phyloP scores from a whole-genome alignment of 1,284 basidiomycete species.

The Afroboletus lepidellus region DNA sequence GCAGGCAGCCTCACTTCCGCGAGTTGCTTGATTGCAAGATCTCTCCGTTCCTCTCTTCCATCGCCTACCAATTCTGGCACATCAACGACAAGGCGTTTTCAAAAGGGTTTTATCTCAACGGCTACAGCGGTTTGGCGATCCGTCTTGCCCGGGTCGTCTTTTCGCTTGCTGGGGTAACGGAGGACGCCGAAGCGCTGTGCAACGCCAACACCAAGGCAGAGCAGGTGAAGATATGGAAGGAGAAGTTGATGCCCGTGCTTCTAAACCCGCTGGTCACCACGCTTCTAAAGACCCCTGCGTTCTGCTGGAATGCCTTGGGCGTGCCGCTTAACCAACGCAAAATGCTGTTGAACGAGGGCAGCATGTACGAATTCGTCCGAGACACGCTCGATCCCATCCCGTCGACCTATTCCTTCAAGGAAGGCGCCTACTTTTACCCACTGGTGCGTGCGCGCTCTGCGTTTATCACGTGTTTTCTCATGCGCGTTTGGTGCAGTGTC shows the following conservation, averaged over 20 bases:
- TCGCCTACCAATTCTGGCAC: slow-evolving; percentile 78
- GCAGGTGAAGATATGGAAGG: slow-evolving; percentile 68
- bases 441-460: slow-evolving; percentile 39
- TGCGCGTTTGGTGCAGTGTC: slow-evolving; percentile 36
- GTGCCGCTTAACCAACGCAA: slow-evolving; percentile 76
- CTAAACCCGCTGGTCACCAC: slow-evolving; percentile 66
- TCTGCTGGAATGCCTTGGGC: slow-evolving; percentile 84
- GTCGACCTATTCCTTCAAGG: slow-evolving; percentile 48
- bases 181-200: slow-evolving; percentile 60
- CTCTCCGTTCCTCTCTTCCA: slow-evolving; percentile 72
- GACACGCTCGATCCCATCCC: slow-evolving; percentile 69
- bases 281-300: slow-evolving; percentile 61
- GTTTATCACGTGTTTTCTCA: slow-evolving; percentile 4
- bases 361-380: slow-evolving; percentile 54
- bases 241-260: slow-evolving; percentile 60
- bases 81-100: slow-evolving; percentile 65
- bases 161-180: slow-evolving; percentile 54
- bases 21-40: slow-evolving; percentile 64
- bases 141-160: slow-evolving; percentile 66
- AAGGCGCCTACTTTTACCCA: slow-evolving; percentile 69
- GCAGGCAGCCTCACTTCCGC: slow-evolving; percentile 62
- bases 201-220: slow-evolving; percentile 54
- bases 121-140: slow-evolving; percentile 74
- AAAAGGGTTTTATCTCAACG: slow-evolving; percentile 69
- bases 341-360: slow-evolving; percentile 66